Conservation (phyloP, 257 asterid species). For the Galeopsis tetrahit region DNA sequence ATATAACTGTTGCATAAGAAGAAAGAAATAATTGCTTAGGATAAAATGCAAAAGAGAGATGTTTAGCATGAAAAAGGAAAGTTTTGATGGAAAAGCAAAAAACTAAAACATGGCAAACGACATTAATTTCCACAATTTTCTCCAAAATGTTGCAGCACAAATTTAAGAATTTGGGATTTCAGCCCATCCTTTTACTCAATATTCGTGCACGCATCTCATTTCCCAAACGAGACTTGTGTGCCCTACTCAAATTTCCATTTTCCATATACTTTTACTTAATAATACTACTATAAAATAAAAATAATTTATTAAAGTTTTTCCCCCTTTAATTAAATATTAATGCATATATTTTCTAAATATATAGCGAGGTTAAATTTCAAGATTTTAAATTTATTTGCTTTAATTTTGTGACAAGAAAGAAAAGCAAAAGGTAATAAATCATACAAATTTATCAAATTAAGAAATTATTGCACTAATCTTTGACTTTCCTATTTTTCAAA, state of each 20-base stretch:
- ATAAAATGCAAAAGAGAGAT: neutral
- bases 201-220: conserved; percentile 3
- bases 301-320: too few species aligned
- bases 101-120: conserved; percentile 26
- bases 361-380: neutral
- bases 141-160: conserved; percentile 9
- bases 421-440: neutral
- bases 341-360: neutral
- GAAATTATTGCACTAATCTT: conserved; percentile 11
- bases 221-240: conserved; percentile 25
- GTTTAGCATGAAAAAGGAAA: conserved; percentile 19
- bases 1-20: neutral
- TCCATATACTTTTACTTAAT: too few species aligned
- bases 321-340: neutral
- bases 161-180: conserved; percentile 7
- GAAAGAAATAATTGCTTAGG: neutral
- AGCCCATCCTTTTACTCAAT: conserved; percentile 16
- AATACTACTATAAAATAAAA: too few species aligned
- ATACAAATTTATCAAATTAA: conserved; percentile 19
- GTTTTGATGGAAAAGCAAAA: neutral
- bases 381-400: neutral
- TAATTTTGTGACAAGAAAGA: neutral
- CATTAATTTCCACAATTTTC: conserved; percentile 32
- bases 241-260: too few species aligned
- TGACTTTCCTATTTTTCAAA: conserved; percentile 14